phyloP scores from a whole-genome alignment of 345 rosid species.

The Heritiera littoralis region DNA sequence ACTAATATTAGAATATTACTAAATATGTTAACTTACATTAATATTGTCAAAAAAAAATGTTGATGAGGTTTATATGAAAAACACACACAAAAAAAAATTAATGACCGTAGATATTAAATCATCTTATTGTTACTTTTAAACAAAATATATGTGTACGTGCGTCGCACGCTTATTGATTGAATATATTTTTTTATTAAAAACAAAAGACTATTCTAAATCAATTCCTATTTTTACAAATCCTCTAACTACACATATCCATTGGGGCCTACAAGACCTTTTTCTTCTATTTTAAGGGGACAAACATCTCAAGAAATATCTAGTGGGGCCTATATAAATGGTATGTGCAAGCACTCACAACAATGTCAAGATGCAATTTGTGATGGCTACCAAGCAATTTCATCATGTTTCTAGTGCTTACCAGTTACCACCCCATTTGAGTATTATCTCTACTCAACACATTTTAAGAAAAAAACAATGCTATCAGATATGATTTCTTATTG shows the following conservation, averaged over 20 bases:
- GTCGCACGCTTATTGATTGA: neutral
- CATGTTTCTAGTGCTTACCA: neutral
- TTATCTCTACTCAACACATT: constrained; percentile 3
- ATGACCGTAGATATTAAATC: rapidly evolving
- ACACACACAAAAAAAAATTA: neutral
- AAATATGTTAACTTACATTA: neutral
- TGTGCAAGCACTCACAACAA: constrained; percentile 9
- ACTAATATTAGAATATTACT: neutral
- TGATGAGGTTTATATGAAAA: neutral
- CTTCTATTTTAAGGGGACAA: constrained; percentile 3
- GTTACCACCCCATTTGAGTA: neutral
- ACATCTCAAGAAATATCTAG: constrained; percentile 5
- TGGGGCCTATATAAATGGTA: neutral
- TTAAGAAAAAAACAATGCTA: neutral
- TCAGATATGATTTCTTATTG: neutral
- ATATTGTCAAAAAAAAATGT: too few relatives aligned
- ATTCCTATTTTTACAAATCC: neutral
- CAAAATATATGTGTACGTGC: neutral
- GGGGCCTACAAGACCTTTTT: constrained; percentile 12
- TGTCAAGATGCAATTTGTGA: constrained; percentile 2
- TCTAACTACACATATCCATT: neutral
- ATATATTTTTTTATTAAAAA: neutral
- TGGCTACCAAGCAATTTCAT: neutral
- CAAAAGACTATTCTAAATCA: too few relatives aligned
- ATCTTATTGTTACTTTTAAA: neutral